Percentiles rank a stretch among this genome's conserved stretches.
phyloP scores from a whole-genome alignment of 352 stramenopile genomes.

The Aphanomyces astaci region DNA sequence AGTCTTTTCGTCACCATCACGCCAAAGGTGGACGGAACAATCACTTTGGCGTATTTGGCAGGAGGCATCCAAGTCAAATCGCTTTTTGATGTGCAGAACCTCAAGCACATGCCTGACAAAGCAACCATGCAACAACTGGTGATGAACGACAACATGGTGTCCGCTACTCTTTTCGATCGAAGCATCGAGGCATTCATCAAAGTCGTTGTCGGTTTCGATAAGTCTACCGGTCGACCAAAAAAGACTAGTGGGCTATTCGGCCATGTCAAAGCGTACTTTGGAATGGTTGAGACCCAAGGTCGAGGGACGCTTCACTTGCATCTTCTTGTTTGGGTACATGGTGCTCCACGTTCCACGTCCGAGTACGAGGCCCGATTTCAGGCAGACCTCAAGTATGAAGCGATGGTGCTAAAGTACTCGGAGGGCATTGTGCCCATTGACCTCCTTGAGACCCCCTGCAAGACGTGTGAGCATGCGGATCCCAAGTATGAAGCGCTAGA shows the following conservation, averaged over 20 bases:
- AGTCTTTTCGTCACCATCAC: neutral
- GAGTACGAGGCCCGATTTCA: neutral
- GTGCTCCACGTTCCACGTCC: neutral
- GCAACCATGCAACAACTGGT: neutral
- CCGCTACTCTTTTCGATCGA: neutral
- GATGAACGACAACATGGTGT: neutral
- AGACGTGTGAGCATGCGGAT: neutral
- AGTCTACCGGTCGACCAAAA: neutral
- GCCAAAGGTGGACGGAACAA: neutral
- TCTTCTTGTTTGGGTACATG: neutral
- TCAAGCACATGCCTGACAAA: too few relatives aligned
- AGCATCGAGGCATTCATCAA: neutral
- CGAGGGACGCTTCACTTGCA: neutral
- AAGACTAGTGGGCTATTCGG: neutral
- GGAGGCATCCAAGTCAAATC: too few relatives aligned
- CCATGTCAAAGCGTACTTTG: neutral
- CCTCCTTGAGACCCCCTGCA: neutral
- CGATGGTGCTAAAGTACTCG: neutral
- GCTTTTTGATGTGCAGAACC: too few relatives aligned
- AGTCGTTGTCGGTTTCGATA: neutral
- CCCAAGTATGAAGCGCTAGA: neutral
- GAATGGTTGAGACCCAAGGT: neutral
- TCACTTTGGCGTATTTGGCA: neutral
- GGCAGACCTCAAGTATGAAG: neutral
- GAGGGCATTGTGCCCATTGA: neutral